Percentiles rank a stretch among this genome's conserved stretches.
phyloP scores from a whole-genome alignment of 129 eudicot genomes.

The Heracleum sosnowskyi region DNA sequence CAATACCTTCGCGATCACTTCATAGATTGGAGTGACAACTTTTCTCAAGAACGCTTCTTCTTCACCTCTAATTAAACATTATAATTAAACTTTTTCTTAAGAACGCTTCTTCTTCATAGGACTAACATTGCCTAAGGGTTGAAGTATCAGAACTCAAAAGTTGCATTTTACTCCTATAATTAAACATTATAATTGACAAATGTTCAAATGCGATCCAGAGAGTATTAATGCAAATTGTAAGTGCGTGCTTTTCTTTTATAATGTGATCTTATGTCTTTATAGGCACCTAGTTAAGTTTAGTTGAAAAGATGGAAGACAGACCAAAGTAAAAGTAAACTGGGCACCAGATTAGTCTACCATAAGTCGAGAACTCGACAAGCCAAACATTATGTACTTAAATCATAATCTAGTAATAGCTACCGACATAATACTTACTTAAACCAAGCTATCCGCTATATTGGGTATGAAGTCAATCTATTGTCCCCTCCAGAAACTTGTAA shows the following conservation, averaged over 20 bases:
- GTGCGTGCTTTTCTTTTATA: not conserved
- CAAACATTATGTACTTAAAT: not conserved
- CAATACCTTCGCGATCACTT: slow-evolving; percentile 81
- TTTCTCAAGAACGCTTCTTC: slow-evolving; percentile 86
- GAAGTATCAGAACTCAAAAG: not conserved
- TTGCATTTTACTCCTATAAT: not conserved
- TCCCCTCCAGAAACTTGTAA: not conserved
- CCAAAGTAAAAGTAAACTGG: not conserved
- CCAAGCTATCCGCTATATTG: not conserved
- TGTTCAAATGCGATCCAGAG: not conserved
- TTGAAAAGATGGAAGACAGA: not conserved
- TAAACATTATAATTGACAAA: not conserved
- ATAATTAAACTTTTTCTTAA: too few relatives aligned
- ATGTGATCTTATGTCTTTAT: not conserved
- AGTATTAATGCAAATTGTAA: not conserved
- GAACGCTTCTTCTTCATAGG: slow-evolving; percentile 93
- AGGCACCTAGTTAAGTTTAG: not conserved
- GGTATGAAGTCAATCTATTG: too few relatives aligned
- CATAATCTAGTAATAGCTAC: not conserved
- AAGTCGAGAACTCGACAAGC: not conserved
- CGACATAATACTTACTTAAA: not conserved
- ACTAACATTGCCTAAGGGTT: slow-evolving; percentile 69
- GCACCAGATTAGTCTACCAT: not conserved
- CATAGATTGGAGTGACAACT: slow-evolving; percentile 94
- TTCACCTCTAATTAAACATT: slow-evolving; percentile 95